Evolutionary conservation across 768 basidiomycete species (phyloP).

Genomic region (Chiua virens): DNA sequence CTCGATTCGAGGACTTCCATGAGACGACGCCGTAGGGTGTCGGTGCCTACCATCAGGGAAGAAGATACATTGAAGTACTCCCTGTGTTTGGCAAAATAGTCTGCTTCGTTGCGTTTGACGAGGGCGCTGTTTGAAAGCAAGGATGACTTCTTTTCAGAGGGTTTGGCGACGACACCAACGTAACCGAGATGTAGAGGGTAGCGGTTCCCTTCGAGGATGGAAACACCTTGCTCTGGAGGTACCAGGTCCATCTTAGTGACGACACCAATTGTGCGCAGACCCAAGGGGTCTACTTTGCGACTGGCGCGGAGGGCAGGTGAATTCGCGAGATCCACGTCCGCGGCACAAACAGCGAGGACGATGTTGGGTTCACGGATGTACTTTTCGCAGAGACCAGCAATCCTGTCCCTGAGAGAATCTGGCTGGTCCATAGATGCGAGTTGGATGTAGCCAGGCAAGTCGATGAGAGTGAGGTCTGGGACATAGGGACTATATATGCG

Average conservation of each 20-base stretch:
- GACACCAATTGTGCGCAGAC: conserved; percentile 94
- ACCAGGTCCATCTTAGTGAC: conserved; percentile 99
- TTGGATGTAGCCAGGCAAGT: conserved; percentile 96
- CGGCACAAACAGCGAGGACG: conserved; percentile 97
- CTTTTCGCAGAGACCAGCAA: conserved; percentile 83
- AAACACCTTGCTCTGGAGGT: conserved; percentile 75
- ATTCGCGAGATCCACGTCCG: conserved; percentile 98
- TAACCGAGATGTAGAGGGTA: conserved; percentile 98
- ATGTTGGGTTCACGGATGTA: conserved; percentile 99
- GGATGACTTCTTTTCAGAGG: conserved; percentile 53
- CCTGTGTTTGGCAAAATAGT: conserved; percentile 64
- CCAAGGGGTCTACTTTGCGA: conserved; percentile 91
- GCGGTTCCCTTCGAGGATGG: conserved; percentile 81
- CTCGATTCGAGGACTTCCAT: conserved; percentile 98
- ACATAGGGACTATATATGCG: conserved; percentile 95
- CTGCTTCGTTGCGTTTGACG: conserved; percentile 57
- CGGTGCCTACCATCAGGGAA: conserved; percentile 86
- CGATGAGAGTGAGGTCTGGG: conserved; percentile 96
- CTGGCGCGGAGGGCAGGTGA: conserved; percentile 94
- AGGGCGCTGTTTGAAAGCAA: conserved; percentile 51
- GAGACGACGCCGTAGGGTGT: conserved; percentile 82
- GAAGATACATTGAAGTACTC: conserved; percentile 61
- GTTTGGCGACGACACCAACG: conserved; percentile 93
- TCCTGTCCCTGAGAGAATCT: conserved; percentile 91
- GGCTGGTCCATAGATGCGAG: conserved; percentile 95